A percentile compares a stretch with the other conserved stretches of the same genome.
phyloP scores from a whole-genome alignment of 1,284 basidiomycete genomes.

The Inonotus obliquus region DNA sequence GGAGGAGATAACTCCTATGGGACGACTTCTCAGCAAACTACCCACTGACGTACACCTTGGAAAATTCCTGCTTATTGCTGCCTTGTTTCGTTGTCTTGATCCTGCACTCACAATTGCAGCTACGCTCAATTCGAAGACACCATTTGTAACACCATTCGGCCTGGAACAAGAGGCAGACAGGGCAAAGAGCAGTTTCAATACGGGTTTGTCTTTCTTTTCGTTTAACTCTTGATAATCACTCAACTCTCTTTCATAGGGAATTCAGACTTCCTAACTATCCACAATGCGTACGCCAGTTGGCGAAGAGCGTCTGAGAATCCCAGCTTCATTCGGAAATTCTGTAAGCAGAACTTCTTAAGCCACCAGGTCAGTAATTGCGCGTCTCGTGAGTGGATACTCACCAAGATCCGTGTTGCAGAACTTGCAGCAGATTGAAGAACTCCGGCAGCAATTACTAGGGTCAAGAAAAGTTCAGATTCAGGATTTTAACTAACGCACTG shows the following conservation, averaged over 20 bases:
- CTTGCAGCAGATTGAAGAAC: conserved; percentile 93
- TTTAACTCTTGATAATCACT: not conserved
- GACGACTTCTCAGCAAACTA: conserved; percentile 84
- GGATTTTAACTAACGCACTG: not conserved
- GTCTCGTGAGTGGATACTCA: not conserved
- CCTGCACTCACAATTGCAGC: conserved; percentile 96
- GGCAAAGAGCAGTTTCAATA: conserved; percentile 79
- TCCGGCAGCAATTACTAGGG: conserved; percentile 91
- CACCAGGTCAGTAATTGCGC: conserved; percentile 57
- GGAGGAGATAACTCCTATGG: conserved; percentile 96
- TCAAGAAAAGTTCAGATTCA: conserved; percentile 29
- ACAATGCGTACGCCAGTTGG: conserved; percentile 90
- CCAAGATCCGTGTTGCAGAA: conserved; percentile 47
- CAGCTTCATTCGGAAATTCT: conserved; percentile 67
- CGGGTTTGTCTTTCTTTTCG: conserved; percentile 44
- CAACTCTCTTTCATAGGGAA: conserved; percentile 54
- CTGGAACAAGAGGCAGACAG: conserved; percentile 83
- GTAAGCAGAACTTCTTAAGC: conserved; percentile 81
- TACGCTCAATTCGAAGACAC: conserved; percentile 88
- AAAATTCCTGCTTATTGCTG: conserved; percentile 88
- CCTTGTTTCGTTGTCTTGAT: conserved; percentile 87
- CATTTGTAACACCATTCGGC: conserved; percentile 88
- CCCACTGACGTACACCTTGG: conserved; percentile 97
- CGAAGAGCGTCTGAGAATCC: conserved; percentile 70
- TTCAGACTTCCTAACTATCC: conserved; percentile 94